Base-by-base conservation (phyloP, 331 rosid genomes). In the Telfairia occidentalis region DNA sequence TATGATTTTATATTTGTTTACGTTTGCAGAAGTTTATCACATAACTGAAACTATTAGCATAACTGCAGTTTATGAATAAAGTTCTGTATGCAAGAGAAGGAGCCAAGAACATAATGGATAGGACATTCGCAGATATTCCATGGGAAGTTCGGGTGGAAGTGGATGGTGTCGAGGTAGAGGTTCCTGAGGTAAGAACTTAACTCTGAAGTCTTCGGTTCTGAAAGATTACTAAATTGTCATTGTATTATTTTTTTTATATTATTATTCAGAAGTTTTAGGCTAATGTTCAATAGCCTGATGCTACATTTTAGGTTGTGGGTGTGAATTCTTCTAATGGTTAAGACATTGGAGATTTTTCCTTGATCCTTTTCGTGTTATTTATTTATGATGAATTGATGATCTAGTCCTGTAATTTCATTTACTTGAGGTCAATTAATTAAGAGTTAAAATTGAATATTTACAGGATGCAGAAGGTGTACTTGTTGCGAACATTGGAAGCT, bases 401-500 rank as follows among this genome's bases (percentile, higher is more conserved):
- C 16, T 53, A 5, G 42, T 57, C 57, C 9, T 75, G 78, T 29
- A 37, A 18, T 75, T 16, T 53, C 35, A 12, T 23, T 26, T 28
- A 71, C 30, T 18, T 71, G 29, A 29, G 60, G 76, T 67, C 1
- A 37, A 18, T 49, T 18, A n/a, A 48, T 30, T n/a, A 38, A 2
- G 18, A 9, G 29, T 48, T 29, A 48, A 53, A 30, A 30, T 53
- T 54, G 26, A 53, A 26, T 24, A 71, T 79, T 77, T 82, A 77
- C 85, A 95, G 99, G 99, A 95, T 76, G 99, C 97, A 18, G 99
- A 95, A 86, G 99, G 99, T n/a, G 96, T 95, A 45, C 99, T 95
- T 74, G 97, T 95, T 84, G 97, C 97, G 71, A 95, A 95, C 81
- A 95, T 95, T 70, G 99, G 99, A 84, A 95, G 99, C 86, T 95